Evolutionary conservation across 148 eudicot genomes (phyloP).

Genomic region (Persicaria tinctoria): DNA sequence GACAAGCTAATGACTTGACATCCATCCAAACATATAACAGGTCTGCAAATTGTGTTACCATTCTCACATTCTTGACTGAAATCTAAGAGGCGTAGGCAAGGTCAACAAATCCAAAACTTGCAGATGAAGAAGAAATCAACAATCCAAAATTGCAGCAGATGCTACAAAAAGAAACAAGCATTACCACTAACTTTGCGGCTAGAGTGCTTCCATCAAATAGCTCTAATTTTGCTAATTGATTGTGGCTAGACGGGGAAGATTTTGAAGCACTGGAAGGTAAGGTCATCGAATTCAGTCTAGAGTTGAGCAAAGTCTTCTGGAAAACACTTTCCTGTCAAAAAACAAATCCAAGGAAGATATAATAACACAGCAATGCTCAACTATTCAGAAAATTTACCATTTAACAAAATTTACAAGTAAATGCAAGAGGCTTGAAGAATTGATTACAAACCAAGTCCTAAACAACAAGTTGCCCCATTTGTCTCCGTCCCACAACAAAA

Average conservation of each 20-base stretch:
- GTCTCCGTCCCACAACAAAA: too few relatives aligned
- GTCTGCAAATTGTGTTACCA: neutral
- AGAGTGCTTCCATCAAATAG: constrained; percentile 63
- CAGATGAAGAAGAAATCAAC: neutral
- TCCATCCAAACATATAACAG: neutral
- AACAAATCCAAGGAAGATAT: neutral
- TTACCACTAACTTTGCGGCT: constrained; percentile 88
- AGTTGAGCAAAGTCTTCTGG: constrained; percentile 49
- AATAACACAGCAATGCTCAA: neutral
- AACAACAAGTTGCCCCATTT: neutral
- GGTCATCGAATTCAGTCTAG: constrained; percentile 57
- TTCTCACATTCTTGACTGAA: neutral
- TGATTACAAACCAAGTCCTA: neutral
- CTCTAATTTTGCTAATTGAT: constrained; percentile 64
- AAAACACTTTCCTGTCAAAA: constrained; percentile 41
- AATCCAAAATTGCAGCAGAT: neutral
- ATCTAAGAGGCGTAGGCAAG: neutral
- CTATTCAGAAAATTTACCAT: neutral
- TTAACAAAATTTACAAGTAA: neutral
- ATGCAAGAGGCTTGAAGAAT: neutral
- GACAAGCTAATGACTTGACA: constrained; percentile 1
- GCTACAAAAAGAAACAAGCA: neutral
- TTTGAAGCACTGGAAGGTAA: constrained; percentile 31
- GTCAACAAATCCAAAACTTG: neutral
- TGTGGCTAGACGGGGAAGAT: constrained; percentile 21